Base-by-base conservation (phyloP, 768 basidiomycete species). In the Termitomyces sp. region DNA sequence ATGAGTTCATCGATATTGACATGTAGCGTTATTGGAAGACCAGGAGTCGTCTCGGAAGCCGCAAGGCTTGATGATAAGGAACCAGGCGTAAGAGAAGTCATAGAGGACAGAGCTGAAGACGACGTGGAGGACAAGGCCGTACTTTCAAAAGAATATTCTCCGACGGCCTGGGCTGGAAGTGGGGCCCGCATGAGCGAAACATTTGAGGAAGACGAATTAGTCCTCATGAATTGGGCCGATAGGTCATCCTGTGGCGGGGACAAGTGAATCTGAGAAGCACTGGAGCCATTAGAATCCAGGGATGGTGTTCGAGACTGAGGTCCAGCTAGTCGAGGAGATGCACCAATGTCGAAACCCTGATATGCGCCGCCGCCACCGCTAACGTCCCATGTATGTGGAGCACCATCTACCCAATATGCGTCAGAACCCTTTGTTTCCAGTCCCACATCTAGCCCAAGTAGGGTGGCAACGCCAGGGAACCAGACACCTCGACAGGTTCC, bases 401-500 rank as follows among this genome's bases (percentile, higher is more conserved):
- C 67, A 6, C 77, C 83, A 10, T 77, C 70, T 6, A 80, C 77
- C 90, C 90, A 93, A 16, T 76, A 69, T 21, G 89, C 77, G 56
- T 89, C 85, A 23, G 84, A 86, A 27, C 83, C 82, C 63, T 84
- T 85, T 9, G 81, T 78, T 58, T 86, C 83, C 12, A 93, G 74
- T 11, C 80, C 79, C 32, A 90, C 78, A 63, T 92, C 90, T 77
- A 92, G 73, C 10, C 89, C 91, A 19, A 93, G 75, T 63, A 90
- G 73, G 3, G 88, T 91, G 3, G 91, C 91, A 5, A 91, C 89
- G 2, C 89, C 91, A 40, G 89, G 85, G 64, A 84, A 91, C 87
- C 88, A 92, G 43, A 92, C 72, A 12, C 87, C 87, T 59, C 81
- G 84, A 69, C 89, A 91, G 3, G 81, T 79, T 39, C 80, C 89